Evolutionary conservation across 768 basidiomycete species (phyloP).

Genomic region (Agaricus blazei): DNA sequence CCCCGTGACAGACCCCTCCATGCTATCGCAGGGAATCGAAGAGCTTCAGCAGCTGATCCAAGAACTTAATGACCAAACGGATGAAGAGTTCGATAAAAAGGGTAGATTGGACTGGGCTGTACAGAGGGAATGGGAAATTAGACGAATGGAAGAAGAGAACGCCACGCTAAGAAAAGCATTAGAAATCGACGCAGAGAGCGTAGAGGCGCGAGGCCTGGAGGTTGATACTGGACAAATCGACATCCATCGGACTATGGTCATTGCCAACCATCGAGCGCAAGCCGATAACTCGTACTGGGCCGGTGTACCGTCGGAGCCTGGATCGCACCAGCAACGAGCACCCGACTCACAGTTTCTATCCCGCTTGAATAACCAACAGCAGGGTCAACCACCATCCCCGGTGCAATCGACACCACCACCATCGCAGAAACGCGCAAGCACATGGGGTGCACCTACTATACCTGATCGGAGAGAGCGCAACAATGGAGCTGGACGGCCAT

Average conservation of each 20-base stretch:
- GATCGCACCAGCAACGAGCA: constrained; percentile 17
- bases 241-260: constrained; percentile 30
- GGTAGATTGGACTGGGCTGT: constrained; percentile 74
- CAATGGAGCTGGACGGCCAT: constrained; percentile 30
- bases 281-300: constrained; percentile 10
- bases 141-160: constrained; percentile 81
- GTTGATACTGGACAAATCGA: constrained; percentile 45
- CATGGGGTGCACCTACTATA: constrained; percentile 5
- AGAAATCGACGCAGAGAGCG: constrained; percentile 59
- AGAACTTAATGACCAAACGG: constrained; percentile 35
- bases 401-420: constrained; percentile 16
- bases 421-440: constrained; percentile 30
- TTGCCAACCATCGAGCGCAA: constrained; percentile 6
- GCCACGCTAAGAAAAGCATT: constrained; percentile 68
- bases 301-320: constrained; percentile 11
- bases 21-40: constrained; percentile 12
- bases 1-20: constrained; percentile 26
- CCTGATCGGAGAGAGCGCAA: constrained; percentile 10
- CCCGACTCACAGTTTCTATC: constrained; percentile 10
- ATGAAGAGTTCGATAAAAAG: constrained; percentile 36
- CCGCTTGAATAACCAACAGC: constrained; percentile 9
- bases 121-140: constrained; percentile 85
- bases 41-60: constrained; percentile 4
- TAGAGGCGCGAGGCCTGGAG: constrained; percentile 47
- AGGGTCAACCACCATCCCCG: constrained; percentile 25